These are phyloP conservation scores for Tuctoria greenei DNA, from an alignment of 176 grass and related monocot species.

Conservation along the genomic window DNA sequence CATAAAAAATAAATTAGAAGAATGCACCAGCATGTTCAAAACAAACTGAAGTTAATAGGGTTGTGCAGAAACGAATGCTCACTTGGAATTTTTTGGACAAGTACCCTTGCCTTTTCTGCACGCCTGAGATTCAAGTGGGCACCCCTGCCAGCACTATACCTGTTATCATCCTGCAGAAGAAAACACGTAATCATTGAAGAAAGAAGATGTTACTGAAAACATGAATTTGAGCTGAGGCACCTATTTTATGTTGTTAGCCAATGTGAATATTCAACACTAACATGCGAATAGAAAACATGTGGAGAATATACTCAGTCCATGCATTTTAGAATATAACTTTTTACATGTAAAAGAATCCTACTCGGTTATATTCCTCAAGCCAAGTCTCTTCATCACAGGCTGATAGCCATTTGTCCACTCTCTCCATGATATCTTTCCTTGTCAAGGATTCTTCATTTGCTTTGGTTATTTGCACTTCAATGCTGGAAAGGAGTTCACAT, in stretches of 20 bases:
- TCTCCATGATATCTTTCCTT: conserved; percentile 90
- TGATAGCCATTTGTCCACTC: conserved; percentile 74
- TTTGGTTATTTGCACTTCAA: conserved; percentile 77
- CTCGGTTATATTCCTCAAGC: conserved; percentile 95
- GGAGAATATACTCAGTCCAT: background rate
- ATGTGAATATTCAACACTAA: conserved; percentile 22
- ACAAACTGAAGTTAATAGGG: background rate
- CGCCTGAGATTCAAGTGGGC: conserved; percentile 89
- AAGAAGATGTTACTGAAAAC: conserved; percentile 19
- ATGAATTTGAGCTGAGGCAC: background rate
- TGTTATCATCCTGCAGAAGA: conserved; percentile 68
- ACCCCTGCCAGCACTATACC: conserved; percentile 81
- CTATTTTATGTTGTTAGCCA: conserved; percentile 16
- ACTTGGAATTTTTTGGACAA: conserved; percentile 91
- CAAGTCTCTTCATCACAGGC: conserved; percentile 93
- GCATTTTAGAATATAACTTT: conserved; percentile 2
- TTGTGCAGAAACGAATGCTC: conserved; percentile 35
- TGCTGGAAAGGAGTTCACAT: conserved; percentile 85
- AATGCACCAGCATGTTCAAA: conserved; percentile 9
- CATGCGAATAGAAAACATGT: conserved; percentile 18
- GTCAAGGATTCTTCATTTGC: conserved; percentile 71
- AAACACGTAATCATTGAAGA: conserved; percentile 23
- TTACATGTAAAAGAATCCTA: conserved; percentile 36
- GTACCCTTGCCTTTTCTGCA: conserved; percentile 86
- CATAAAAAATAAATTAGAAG: background rate